Base-by-base conservation (phyloP, 495 filamentous ascomycete genomes). In the Terfezia boudieri region DNA sequence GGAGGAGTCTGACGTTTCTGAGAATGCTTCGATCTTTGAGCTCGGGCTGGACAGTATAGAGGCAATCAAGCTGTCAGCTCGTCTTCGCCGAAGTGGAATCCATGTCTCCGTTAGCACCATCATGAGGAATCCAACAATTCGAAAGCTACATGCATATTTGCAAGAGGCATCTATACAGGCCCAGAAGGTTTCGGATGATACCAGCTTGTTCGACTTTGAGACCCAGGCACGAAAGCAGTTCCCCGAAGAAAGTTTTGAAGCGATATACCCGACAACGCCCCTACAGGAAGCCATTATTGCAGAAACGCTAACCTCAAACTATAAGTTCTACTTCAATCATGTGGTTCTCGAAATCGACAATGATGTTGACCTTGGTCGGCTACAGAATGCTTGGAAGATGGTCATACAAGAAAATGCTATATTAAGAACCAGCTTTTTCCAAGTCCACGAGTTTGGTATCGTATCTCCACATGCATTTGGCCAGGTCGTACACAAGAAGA, bases 231-330 rank as follows among this genome's bases (percentile, higher is more conserved):
- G 57, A 41, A 57, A 61, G 12, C 67, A 65, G 17, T 55, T 61
- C 38, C 49, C 49, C 5, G 57, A 66, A 11, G 52, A 62, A 11
- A 56, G 69, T 52, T 67, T 80, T 11, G 74, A 82, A 41, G 60
- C 66, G 14, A 67, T 83, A 17, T 67, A 83, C 16, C 81, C 78
- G 2, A 67, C 75, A 7, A 82, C 86, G 0, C 81, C 86, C 11
- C 70, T 89, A 2, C 87, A 94, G 64, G 83, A 90, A 60, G 80
- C 76, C 37, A 85, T 94, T 75, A 69, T 93, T 48, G 78, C 79
- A 0, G 76, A 81, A 51, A 90, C 89, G 73, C 55, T 82, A 8
- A 67, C 71, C 17, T 84, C 83, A 0, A 67, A 74, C 9, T 81
- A 77, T 55, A 68, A 69, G 23, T 70, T 76, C 56, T 93, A 94